Evolutionary conservation across 306 rosid genomes (phyloP), one percentile per base, ranked within the genome.

Genomic region (Pterocarpus santalinus): DNA sequence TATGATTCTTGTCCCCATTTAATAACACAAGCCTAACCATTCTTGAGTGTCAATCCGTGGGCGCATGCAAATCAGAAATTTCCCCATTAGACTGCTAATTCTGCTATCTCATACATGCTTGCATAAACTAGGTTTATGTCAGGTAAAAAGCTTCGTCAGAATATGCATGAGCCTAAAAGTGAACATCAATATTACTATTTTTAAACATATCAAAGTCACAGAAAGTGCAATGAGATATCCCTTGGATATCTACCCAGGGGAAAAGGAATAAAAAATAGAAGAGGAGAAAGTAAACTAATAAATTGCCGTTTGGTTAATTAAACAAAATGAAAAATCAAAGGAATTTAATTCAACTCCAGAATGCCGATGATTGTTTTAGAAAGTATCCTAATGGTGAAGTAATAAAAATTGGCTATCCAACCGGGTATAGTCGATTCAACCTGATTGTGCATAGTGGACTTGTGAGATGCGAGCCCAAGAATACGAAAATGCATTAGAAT

Each of bases 1-100:
- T 73, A 1, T 52, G 51, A 16, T 73, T 73, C 36, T 16, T 73
- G 66, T 38, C 39, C 78, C 38, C 78, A 33, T 56, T 73, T 15
- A 36, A 36, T 16, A 65, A 17, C 55, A 22, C 52, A 11, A 56
- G 17, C 32, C 65, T 53, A 36, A 35, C 65, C 43, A 55, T 55
- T 22, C 65, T 55, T 9, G 51, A 16, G 52, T 16, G 34, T 16
- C 16, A 8, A 35, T 72, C 52, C 38, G 51, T 35, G 64, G 43
- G 33, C 35, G 64, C 61, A 49, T 69, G 53, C 53, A 41, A 10
- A 41, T 41, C 35, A 67, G 55, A 67, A 16, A 16, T 17, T 16
- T 43, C 33, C 72, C 72, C 32, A 16, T 14, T n/a, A 65, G 7
- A 39, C 34, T 39, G 68, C 16, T 67, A 16, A n/a, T 17, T 67